Evolutionary conservation across 2,329 filamentous ascomycete species (phyloP), one percentile per base, ranked within the genome.

Genomic region (Sordariomycetes sp.): DNA sequence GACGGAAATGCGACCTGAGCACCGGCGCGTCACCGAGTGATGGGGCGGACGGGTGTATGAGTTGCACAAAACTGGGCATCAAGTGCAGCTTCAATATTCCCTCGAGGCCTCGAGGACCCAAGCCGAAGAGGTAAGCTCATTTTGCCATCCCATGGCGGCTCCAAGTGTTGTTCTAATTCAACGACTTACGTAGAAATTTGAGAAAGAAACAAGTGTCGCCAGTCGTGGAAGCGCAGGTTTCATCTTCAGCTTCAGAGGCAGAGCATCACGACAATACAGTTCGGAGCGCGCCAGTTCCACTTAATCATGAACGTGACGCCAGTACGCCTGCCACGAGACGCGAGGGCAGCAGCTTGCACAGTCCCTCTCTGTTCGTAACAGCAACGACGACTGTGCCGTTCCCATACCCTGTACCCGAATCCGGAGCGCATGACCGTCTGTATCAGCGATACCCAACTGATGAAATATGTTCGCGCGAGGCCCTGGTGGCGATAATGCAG

Each of bases 11-110:
- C 20, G 36, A 39, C 39, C 43, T 39, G 33, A 30, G 15, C 21
- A 12, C 25, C 12, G 25, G 12, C 6, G n/a, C 25, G 12, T 27
- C 25, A 12, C 25, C 25, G 25, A 6, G 12, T 14, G 16, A n/a
- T n/a, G n/a, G 25, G n/a, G 25, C 24, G 11, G 27, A 14, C 9
- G 42, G 39, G 26, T 47, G 45, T 21, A 34, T 36, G 6, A 42
- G 42, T 17, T 47, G 45, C 16, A 11, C 33, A 12, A 39, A 39
- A 12, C 44, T 47, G 5, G 45, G 44, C 2, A 43, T 47, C 12
- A 30, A 32, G 11, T 47, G 45, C 27, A 47, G 42, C 32, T 47
- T 49, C 30, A 37, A 39, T 9, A 43, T 47, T 15, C 46, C 46
- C 12, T 48, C 46, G 5, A 36, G 46, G 14, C 39, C 44, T 10